Percentiles rank a stretch among this genome's conserved stretches.
Conservation (phyloP, 495 filamentous ascomycete genomes). For the Daldinia bambusicola region DNA sequence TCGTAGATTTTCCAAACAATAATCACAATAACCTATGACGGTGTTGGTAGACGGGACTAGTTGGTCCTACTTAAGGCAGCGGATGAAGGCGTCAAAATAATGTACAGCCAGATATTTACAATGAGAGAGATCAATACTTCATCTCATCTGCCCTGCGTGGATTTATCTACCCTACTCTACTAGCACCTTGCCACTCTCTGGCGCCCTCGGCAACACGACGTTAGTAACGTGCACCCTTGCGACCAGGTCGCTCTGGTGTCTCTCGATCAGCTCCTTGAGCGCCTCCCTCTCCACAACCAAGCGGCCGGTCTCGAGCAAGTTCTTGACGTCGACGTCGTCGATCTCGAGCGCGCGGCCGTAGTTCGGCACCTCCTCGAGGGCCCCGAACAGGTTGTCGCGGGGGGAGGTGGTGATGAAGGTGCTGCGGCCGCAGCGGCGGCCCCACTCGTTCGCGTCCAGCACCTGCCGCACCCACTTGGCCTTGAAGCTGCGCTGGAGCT, state of each 20-base stretch:
- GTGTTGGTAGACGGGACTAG: not conserved
- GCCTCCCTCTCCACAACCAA: conserved; percentile 88
- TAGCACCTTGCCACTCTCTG: conserved; percentile 36
- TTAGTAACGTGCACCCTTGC: conserved; percentile 48
- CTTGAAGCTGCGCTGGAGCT: conserved; percentile 59
- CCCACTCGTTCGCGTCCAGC: conserved; percentile 77
- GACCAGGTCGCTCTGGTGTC: conserved; percentile 79
- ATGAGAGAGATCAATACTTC: not conserved
- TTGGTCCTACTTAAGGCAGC: conserved; percentile 12
- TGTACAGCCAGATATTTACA: conserved; percentile 29
- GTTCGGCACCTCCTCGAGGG: conserved; percentile 67
- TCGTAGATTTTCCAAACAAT: too few relatives aligned
- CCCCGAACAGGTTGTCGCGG: conserved; percentile 65
- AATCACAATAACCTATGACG: too few relatives aligned
- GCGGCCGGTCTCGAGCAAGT: conserved; percentile 83
- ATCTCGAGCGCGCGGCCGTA: conserved; percentile 74
- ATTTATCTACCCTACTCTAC: conserved; percentile 32
- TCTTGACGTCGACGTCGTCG: conserved; percentile 90
- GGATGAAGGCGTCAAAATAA: conserved; percentile 15
- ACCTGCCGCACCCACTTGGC: conserved; percentile 70
- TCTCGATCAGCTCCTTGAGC: conserved; percentile 75
- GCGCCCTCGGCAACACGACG: conserved; percentile 15
- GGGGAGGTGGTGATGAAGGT: conserved; percentile 75
- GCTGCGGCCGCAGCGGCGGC: conserved; percentile 72
- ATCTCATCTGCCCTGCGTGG: not conserved